Percentiles rank a stretch among this genome's conserved stretches.
These are phyloP conservation scores for Penicillium polonicum DNA, from an alignment of 2,329 filamentous ascomycete species.

Conservation along the genomic window DNA sequence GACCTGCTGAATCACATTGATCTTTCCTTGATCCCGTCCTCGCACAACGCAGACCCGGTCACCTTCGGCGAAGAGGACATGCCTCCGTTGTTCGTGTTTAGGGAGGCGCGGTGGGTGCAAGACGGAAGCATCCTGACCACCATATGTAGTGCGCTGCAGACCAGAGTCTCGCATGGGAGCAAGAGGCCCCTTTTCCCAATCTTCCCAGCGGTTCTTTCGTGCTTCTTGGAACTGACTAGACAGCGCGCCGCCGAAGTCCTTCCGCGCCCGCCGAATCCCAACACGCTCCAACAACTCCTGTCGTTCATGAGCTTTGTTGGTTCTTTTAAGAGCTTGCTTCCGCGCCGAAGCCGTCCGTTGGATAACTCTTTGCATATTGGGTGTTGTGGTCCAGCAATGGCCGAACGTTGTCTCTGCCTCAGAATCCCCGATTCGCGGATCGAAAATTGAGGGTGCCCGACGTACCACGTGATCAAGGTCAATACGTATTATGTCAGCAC, in stretches of 20 bases:
- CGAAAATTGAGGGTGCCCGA: slow-evolving; percentile 29
- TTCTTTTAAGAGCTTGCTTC: slow-evolving; percentile 56
- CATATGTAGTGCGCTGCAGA: slow-evolving; percentile 57
- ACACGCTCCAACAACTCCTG: slow-evolving; percentile 41
- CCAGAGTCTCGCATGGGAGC: slow-evolving; percentile 75
- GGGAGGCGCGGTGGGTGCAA: slow-evolving; percentile 43
- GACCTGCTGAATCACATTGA: slow-evolving; percentile 67
- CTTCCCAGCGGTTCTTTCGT: slow-evolving; percentile 63
- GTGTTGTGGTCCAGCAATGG: slow-evolving; percentile 33
- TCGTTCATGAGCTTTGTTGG: slow-evolving; percentile 45
- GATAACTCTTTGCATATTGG: slow-evolving; percentile 68
- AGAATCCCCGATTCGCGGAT: slow-evolving; percentile 18
- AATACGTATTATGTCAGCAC: neutral
- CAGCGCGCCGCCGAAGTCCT: slow-evolving; percentile 33
- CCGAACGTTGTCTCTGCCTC: slow-evolving; percentile 23
- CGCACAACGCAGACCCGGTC: slow-evolving; percentile 82
- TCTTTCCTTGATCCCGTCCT: slow-evolving; percentile 78
- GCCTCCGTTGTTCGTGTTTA: slow-evolving; percentile 41
- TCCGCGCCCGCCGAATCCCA: slow-evolving; percentile 30
- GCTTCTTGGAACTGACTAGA: slow-evolving; percentile 48
- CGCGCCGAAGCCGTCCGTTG: slow-evolving; percentile 66
- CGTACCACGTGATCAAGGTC: slow-evolving; percentile 17
- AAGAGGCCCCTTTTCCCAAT: slow-evolving; percentile 75
- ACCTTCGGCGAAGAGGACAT: slow-evolving; percentile 62
- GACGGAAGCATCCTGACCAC: slow-evolving; percentile 48